Evolutionary conservation across 2,329 filamentous ascomycete species (phyloP).

Genomic region (Bipolaris victoriae): DNA sequence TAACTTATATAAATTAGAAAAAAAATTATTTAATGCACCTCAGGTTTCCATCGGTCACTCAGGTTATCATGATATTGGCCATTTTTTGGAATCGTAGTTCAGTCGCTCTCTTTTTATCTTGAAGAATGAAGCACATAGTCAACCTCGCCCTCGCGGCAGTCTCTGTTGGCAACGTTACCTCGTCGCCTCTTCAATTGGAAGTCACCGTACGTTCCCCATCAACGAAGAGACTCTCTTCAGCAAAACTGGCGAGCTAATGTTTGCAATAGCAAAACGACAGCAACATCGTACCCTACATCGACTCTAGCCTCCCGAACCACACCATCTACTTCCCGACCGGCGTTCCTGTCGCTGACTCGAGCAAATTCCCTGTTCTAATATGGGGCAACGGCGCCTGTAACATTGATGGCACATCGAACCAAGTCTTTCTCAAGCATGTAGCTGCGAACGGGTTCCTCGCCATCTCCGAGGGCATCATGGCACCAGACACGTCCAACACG

Average conservation of each 20-base stretch:
- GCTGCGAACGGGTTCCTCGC: neutral
- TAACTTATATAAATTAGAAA: too few species aligned
- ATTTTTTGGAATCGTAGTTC: neutral
- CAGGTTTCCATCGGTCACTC: too few species aligned
- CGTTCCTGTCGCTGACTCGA: neutral
- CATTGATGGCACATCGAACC: neutral
- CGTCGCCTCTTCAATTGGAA: neutral
- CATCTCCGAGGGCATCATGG: neutral
- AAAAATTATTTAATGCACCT: too few species aligned
- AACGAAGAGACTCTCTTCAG: neutral
- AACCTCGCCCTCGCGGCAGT: neutral
- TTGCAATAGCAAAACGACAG: neutral
- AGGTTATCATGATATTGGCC: neutral
- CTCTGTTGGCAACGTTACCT: neutral
- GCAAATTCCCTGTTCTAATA: neutral
- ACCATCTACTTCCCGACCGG: neutral
- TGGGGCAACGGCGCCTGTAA: neutral
- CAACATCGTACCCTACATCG: neutral
- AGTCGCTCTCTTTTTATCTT: neutral
- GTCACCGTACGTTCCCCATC: neutral
- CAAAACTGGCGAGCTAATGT: neutral
- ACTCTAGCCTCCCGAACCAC: neutral
- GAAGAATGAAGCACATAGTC: neutral
- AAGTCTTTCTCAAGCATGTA: neutral
- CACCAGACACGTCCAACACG: neutral